Evolutionary conservation across 495 filamentous ascomycete genomes (phyloP).

Genomic region (Clohesyomyces aquaticus): DNA sequence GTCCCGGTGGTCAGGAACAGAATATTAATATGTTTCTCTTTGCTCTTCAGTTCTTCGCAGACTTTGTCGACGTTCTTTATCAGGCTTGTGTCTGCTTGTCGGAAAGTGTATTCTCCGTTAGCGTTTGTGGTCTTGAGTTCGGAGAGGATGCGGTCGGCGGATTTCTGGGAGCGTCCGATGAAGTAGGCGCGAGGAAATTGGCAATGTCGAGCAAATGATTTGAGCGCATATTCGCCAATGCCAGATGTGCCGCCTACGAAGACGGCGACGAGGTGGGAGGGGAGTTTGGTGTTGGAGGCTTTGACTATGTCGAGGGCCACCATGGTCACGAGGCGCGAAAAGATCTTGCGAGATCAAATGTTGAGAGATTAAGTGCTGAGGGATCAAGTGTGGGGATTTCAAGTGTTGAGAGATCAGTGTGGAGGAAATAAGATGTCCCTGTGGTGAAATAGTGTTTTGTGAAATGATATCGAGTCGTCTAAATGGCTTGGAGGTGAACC

Average conservation of each 20-base stretch:
- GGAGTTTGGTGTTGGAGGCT: slow-evolving; percentile 40
- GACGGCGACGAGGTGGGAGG: slow-evolving; percentile 55
- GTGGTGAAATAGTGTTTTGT: no score
- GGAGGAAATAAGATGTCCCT: no score
- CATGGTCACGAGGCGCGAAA: slow-evolving; percentile 2
- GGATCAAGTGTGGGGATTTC: no score
- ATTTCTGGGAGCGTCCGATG: slow-evolving; percentile 53
- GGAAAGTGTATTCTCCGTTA: slow-evolving; percentile 57
- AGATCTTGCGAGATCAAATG: not conserved
- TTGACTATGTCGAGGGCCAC: slow-evolving; percentile 17
- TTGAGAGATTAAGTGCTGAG: not conserved
- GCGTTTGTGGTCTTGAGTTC: slow-evolving; percentile 56
- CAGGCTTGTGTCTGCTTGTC: slow-evolving; percentile 59
- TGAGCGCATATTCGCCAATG: slow-evolving; percentile 64
- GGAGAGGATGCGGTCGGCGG: slow-evolving; percentile 51
- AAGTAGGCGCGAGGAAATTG: slow-evolving; percentile 54
- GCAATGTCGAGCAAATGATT: slow-evolving; percentile 58
- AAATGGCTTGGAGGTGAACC: no score
- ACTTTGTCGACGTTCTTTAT: slow-evolving; percentile 61
- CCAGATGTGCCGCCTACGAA: slow-evolving; percentile 70
- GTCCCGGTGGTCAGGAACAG: slow-evolving; percentile 60
- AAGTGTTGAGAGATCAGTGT: no score
- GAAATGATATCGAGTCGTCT: no score
- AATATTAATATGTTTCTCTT: slow-evolving; percentile 61
- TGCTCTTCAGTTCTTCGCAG: slow-evolving; percentile 56